Conservation (phyloP, 257 asterid genomes). For the Mitragyna speciosa region DNA sequence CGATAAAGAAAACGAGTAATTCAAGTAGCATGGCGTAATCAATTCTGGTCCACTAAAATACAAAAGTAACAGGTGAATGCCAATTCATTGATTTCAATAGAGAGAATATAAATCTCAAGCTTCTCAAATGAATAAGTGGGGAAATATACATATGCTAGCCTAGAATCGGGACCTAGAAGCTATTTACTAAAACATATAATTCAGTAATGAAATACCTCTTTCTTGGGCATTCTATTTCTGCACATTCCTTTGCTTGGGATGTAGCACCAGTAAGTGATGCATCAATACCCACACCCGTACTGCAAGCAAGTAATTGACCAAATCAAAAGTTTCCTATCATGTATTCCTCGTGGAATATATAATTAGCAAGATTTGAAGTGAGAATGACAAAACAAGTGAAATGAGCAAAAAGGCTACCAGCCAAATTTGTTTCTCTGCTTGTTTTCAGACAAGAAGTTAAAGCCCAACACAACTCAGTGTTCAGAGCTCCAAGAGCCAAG, state of each 20-base stretch:
- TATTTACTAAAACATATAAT: neutral
- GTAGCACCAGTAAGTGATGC: constrained; percentile 45
- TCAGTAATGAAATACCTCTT: constrained; percentile 53
- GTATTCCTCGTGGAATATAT: neutral
- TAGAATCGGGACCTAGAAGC: neutral
- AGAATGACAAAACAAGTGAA: neutral
- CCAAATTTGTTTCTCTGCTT: neutral
- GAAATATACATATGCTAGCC: neutral
- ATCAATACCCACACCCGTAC: constrained; percentile 42
- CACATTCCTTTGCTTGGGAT: constrained; percentile 50
- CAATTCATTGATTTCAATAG: neutral
- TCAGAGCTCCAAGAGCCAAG: neutral
- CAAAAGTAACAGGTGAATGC: neutral
- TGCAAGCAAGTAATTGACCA: constrained; percentile 32
- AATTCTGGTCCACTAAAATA: neutral
- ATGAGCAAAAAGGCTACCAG: neutral
- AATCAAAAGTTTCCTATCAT: constrained; percentile 13
- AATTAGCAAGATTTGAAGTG: neutral
- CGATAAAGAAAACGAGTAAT: neutral
- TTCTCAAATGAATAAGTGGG: neutral
- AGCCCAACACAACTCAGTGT: neutral
- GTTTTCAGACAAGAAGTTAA: neutral
- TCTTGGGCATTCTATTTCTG: constrained; percentile 52
- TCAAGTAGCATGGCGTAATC: neutral
- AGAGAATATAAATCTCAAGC: neutral